Evolutionary conservation across 208 protist genomes (phyloP).

Genomic region (Novymonas esmeraldas): DNA sequence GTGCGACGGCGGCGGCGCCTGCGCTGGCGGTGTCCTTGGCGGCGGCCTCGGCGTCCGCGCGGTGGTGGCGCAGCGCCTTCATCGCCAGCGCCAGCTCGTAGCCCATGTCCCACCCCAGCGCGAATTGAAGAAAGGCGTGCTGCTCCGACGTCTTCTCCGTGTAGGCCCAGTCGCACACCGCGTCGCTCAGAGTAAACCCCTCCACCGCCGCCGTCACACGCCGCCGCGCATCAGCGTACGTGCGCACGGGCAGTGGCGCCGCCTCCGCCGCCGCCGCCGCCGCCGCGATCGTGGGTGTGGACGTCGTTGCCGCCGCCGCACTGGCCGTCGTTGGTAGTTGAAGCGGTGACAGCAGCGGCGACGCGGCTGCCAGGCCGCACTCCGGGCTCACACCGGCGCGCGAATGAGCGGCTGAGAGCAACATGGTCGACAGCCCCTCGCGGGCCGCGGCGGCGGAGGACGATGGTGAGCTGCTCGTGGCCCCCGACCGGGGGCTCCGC

Average conservation of each 20-base stretch:
- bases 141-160: slow-evolving; percentile 52
- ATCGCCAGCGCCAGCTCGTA: slow-evolving; percentile 73
- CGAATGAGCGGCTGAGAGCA: neutral
- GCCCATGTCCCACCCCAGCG: slow-evolving; percentile 85
- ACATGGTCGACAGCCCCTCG: neutral
- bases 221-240: slow-evolving; percentile 17
- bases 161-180: slow-evolving; percentile 60
- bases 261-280: neutral
- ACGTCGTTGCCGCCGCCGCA: no score
- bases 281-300: neutral
- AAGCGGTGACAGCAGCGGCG: slow-evolving; percentile 15
- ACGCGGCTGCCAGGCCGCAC: neutral
- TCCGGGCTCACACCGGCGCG: neutral
- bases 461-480: no score
- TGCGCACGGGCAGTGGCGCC: slow-evolving; percentile 13
- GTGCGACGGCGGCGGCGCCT: neutral
- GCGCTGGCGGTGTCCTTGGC: neutral
- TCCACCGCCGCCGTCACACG: slow-evolving; percentile 48
- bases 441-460: no score
- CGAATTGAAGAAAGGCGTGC: slow-evolving; percentile 62
- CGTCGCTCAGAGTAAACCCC: slow-evolving; percentile 49
- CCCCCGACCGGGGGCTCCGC: no score
- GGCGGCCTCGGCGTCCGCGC: slow-evolving; percentile 22
- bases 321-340: neutral
- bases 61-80: slow-evolving; percentile 42